Evolutionary conservation across 805 yeast species (phyloP).

Genomic region (Metschnikowia santaceciliae): DNA sequence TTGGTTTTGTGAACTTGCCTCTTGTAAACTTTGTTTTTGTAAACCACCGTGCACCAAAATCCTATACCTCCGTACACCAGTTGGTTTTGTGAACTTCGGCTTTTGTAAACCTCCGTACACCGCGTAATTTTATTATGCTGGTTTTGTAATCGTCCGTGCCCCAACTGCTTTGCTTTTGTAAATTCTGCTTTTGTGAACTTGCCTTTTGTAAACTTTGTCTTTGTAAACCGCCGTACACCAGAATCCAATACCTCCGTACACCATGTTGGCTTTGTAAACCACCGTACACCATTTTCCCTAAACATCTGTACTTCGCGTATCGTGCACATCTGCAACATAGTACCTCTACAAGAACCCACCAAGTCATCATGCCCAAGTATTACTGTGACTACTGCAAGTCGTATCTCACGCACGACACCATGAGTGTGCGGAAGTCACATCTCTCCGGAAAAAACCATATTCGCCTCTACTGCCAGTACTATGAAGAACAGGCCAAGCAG

Average conservation of each 20-base stretch:
- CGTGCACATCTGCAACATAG: no score
- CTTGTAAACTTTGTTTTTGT: no score
- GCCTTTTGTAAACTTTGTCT: no score
- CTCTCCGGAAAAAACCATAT: constrained; percentile 74
- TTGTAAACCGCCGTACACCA: background rate
- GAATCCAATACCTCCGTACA: background rate
- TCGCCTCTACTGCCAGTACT: constrained; percentile 67
- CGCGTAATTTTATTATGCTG: no score
- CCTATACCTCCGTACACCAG: background rate
- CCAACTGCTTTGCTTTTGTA: no score
- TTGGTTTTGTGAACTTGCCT: no score
- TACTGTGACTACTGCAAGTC: constrained; percentile 85
- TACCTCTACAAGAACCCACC: no score
- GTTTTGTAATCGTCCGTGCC: no score
- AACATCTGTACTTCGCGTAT: background rate
- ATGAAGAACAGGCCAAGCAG: constrained; percentile 43
- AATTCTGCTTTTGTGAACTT: background rate
- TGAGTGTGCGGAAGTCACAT: constrained; percentile 80
- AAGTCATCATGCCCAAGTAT: constrained; percentile 54
- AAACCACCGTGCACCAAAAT: background rate
- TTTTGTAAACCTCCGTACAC: background rate
- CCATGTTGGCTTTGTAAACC: no score
- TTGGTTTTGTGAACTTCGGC: no score
- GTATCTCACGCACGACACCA: constrained; percentile 82
- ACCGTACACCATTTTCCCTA: background rate